Percentiles rank a stretch among this genome's conserved stretches.
Evolutionary conservation across 2,329 filamentous ascomycete species (phyloP).

Genomic region (Exophiala phaeomuriformis): DNA sequence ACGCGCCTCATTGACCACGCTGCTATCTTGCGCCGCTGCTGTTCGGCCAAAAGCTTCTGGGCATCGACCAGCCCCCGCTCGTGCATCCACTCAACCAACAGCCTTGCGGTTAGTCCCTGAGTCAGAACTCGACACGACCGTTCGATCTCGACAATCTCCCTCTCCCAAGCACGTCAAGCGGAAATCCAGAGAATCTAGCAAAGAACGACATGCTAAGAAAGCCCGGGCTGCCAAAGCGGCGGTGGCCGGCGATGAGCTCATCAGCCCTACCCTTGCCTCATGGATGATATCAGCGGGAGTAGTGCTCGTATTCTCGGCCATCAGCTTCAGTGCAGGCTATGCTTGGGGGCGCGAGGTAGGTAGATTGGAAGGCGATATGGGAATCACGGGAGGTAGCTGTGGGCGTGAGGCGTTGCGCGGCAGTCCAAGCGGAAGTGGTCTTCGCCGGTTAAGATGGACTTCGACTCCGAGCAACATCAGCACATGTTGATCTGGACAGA

Average conservation of each 20-base stretch:
- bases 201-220: conserved; percentile 33
- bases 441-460: conserved; percentile 18
- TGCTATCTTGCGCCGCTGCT: conserved; percentile 89
- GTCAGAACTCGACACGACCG: conserved; percentile 41
- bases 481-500: conserved; percentile 6
- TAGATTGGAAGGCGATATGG: conserved; percentile 40
- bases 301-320: conserved; percentile 56
- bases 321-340: conserved; percentile 60
- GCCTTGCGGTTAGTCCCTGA: conserved; percentile 53
- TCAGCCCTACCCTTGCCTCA: conserved; percentile 55
- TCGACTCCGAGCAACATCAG: conserved; percentile 18
- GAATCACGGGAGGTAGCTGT: conserved; percentile 34
- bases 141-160: conserved; percentile 23
- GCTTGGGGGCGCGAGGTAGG: conserved; percentile 54
- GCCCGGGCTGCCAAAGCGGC: conserved; percentile 32
- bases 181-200: conserved; percentile 32
- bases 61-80: conserved; percentile 20
- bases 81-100: conserved; percentile 23
- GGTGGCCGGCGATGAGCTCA: conserved; percentile 31
- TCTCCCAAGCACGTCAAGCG: conserved; percentile 26
- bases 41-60: conserved; percentile 63
- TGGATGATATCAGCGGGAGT: conserved; percentile 61
- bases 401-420: conserved; percentile 39
- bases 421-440: conserved; percentile 14
- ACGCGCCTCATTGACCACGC: conserved; percentile 84